These are phyloP conservation scores for Orbilia brochopaga DNA, from an alignment of 2,329 filamentous ascomycete species.

Conservation along the genomic window DNA sequence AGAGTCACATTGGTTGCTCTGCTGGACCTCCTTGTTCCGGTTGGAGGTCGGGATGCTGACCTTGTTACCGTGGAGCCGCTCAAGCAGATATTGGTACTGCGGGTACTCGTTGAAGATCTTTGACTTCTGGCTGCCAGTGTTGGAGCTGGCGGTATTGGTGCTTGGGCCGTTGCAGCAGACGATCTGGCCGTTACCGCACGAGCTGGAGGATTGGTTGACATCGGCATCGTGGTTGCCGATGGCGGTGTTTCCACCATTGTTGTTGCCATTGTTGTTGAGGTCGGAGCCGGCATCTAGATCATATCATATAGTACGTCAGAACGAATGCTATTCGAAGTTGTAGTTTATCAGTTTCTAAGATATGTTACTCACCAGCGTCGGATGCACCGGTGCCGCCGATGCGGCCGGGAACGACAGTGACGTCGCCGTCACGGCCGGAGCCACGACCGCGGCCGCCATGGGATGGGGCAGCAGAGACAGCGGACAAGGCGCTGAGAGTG, in stretches of 20 bases:
- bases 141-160: conserved; percentile 26
- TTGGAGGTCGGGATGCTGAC: conserved; percentile 30
- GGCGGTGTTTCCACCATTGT: conserved; percentile 35
- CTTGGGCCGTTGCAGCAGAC: conserved; percentile 37
- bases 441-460: conserved; percentile 4
- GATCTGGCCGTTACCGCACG: conserved; percentile 42
- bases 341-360: background rate
- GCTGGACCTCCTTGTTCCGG: conserved; percentile 21
- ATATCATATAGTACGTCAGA: too few relatives aligned
- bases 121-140: conserved; percentile 28
- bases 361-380: conserved; percentile 14
- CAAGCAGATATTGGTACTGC: conserved; percentile 28
- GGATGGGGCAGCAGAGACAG: conserved; percentile 33
- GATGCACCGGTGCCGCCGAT: conserved; percentile 40
- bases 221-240: conserved; percentile 19
- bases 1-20: conserved; percentile 28
- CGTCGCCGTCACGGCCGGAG: conserved; percentile 7
- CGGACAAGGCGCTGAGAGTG: conserved; percentile 31
- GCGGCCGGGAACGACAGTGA: conserved; percentile 19
- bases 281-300: conserved; percentile 34
- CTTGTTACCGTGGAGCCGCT: conserved; percentile 19
- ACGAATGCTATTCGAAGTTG: too few relatives aligned
- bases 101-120: conserved; percentile 9
- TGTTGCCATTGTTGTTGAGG: conserved; percentile 31
- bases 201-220: conserved; percentile 32